Base-by-base conservation (phyloP, 768 basidiomycete genomes). In the Tephrocybe sp. region DNA sequence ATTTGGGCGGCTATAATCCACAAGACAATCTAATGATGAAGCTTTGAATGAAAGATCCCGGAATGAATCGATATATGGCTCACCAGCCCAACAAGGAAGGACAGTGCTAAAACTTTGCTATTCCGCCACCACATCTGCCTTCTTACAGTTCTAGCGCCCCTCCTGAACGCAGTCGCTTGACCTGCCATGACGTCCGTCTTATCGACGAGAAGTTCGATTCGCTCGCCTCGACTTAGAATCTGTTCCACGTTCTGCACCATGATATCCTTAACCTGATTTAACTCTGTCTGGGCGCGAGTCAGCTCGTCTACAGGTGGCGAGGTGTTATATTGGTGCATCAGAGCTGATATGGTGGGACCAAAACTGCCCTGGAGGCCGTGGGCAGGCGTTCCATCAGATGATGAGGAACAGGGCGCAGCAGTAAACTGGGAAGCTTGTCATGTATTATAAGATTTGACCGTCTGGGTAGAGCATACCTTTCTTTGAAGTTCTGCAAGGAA, bases 241-340 rank as follows among this genome's bases (percentile, higher is more conserved):
- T 94, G 90, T 71, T 98, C 93, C 57, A 98, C 95, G 66, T 98
- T 98, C 69, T 98, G 91, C 45, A 98, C 95, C 94, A 97, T 96
- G 70, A 97, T 92, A 62, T 94, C 88, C 67, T 97, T 98, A 41
- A 97, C 90, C 58, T 92, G 90, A 54, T 84, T 83, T 36, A 93
- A 77, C 67, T 98, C 94, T 4, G 81, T 80, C 64, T 94, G 94
- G 4, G 96, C 96, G 55, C 92, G 89, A 17, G 86, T 74, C 50
- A 98, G 83, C 55, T 95, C 93, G 66, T 99, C 97, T 7, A 77
- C 68, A 32, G 92, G 94, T 14, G 95, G 94, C 8, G 83, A 72
- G 25, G 92, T 93, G 63, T 93, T 93, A 75, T 91, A 99, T 43
- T 86, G 84, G 62, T 90, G 79, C 85, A 96, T 82, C 50, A 96